A percentile compares a stretch with the other conserved stretches of the same genome.
Evolutionary conservation across 176 grass and related monocot species (phyloP).

Genomic region (Aegilops umbellulata): DNA sequence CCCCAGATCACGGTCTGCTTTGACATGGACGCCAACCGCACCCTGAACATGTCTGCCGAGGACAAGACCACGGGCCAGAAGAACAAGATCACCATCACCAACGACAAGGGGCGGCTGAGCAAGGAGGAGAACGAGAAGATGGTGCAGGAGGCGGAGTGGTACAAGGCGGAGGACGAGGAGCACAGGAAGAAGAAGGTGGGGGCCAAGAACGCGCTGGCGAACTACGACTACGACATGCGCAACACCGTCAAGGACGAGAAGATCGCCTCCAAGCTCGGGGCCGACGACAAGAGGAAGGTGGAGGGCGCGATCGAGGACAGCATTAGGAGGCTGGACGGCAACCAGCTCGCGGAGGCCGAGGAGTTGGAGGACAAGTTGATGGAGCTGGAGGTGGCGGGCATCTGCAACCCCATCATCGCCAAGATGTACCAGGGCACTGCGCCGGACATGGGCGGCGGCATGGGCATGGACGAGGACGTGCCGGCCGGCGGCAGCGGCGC

Average conservation of each 20-base stretch:
- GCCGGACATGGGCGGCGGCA: neutral
- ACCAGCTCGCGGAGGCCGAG: no score
- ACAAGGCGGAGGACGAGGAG: slow-evolving; percentile 22
- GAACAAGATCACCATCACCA: no score
- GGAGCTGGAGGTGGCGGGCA: slow-evolving; percentile 55
- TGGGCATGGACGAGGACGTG: neutral
- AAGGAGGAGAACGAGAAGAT: slow-evolving; percentile 69
- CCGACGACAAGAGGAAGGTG: slow-evolving; percentile 10
- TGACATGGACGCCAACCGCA: no score
- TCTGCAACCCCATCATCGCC: slow-evolving; percentile 64
- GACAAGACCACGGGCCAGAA: no score
- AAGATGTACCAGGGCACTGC: slow-evolving; percentile 52
- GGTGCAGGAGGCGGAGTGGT: slow-evolving; percentile 35
- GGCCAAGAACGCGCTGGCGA: slow-evolving; percentile 69
- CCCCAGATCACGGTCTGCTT: no score
- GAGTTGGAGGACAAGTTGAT: no score
- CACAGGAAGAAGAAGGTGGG: slow-evolving; percentile 13
- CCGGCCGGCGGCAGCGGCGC: no score
- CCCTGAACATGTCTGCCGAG: no score
- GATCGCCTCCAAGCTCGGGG: slow-evolving; percentile 54
- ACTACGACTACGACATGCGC: slow-evolving; percentile 87
- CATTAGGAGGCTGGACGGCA: no score
- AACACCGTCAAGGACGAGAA: slow-evolving; percentile 91
- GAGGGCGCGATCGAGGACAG: neutral
- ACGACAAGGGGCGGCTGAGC: slow-evolving; percentile 52